Base-by-base conservation (phyloP, 2,329 filamentous ascomycete species). In the Pseudovirgaria hyperparasitica region DNA sequence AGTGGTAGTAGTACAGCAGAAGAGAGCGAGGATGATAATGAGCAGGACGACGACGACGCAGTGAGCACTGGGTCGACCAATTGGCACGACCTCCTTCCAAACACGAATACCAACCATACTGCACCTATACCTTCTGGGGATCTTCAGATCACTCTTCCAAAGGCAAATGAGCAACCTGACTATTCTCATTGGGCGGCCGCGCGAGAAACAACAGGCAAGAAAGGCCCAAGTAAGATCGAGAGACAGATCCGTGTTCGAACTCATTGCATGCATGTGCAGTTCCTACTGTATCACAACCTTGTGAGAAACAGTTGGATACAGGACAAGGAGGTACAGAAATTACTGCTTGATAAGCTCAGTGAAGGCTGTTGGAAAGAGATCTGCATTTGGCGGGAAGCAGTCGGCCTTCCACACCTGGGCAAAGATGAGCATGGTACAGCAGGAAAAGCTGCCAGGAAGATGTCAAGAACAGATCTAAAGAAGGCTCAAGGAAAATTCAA, bases 241-340 rank as follows among this genome's bases (percentile, higher is more conserved):
- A 72, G 82, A 27, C 70, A 74, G 33, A 79, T 87, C 30, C 70
- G 90, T 15, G 69, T 76, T 18, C 67, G 75, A 4, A 85, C 84
- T 1, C 90, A 98, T 52, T 81, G 82, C 40, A 66, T 93, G 39
- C 90, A 98, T 52, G 85, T 96, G 2, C 76, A 92, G 48, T 71
- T 75, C 27, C 60, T 98, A 10, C 67, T 98, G 33, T 94, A 79
- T 66, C 86, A 96, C 49, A 96, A 96, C 46, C 71, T 82, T 1
- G 55, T 90, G 9, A 72, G 52, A 9, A 55, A 55, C 29, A 37
- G 39, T 3, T 54, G 52, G 52, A 39, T 52, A 5, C 43, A 51
- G 25, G 50, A 55, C 29, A 38, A 43, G 26, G 32, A 46, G 24
- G 44, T 50, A 14, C 50, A 53, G 33, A 43, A 35, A 28, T 42